These are phyloP conservation scores for Ensete glaucum DNA, from an alignment of 176 grass and related monocot species.

Conservation along the genomic window DNA sequence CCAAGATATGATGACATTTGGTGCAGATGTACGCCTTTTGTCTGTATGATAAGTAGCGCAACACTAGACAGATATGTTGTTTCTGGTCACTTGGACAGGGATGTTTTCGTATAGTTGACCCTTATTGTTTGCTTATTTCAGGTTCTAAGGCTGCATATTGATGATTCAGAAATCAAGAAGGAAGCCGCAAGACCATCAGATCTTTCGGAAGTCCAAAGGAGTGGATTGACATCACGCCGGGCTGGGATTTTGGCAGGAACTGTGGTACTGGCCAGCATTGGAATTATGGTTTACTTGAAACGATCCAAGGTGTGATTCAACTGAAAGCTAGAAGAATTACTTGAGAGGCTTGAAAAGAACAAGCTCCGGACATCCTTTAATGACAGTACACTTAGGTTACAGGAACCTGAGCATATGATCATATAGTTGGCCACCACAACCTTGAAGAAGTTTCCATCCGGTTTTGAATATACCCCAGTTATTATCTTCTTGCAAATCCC, in stretches of 20 bases:
- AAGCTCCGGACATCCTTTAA: no score
- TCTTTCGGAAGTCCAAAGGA: constrained; percentile 24
- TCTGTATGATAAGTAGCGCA: neutral
- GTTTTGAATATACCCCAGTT: no score
- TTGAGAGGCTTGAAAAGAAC: no score
- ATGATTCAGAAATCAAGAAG: constrained; percentile 21
- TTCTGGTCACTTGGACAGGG: neutral
- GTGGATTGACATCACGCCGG: constrained; percentile 23
- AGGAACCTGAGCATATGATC: no score
- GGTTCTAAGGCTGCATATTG: constrained; percentile 79
- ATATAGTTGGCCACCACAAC: no score
- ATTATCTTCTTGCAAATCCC: no score
- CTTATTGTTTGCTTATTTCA: constrained; percentile 20
- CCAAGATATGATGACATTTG: neutral
- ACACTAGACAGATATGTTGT: no score
- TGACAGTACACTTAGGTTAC: no score
- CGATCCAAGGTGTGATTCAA: constrained; percentile 55
- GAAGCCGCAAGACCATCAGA: constrained; percentile 28
- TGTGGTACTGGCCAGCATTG: constrained; percentile 44
- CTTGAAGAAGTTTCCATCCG: no score
- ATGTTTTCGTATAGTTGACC: neutral
- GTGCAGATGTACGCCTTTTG: neutral
- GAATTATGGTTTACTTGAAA: constrained; percentile 69
- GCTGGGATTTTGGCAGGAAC: constrained; percentile 45
- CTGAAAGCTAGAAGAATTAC: neutral